A percentile compares a stretch with the other conserved stretches of the same genome.
phyloP scores from a whole-genome alignment of 2,329 filamentous ascomycete species.

The Microcyclospora pomicola region DNA sequence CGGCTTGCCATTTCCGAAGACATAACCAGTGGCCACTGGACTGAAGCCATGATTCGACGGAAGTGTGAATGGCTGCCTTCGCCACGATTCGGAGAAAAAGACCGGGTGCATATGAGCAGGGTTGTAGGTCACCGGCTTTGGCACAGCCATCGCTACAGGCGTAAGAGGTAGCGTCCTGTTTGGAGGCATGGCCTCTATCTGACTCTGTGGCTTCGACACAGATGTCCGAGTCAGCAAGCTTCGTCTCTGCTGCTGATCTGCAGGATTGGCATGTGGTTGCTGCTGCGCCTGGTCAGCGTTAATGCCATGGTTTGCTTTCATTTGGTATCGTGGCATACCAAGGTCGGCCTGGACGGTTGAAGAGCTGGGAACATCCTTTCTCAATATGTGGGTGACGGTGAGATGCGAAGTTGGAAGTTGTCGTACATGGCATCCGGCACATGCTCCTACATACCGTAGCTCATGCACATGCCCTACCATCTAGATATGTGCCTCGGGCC shows the following conservation, averaged over 20 bases:
- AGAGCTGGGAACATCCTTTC: conserved; percentile 24
- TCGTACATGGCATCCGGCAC: no score
- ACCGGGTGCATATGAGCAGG: conserved; percentile 55
- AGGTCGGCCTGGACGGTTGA: conserved; percentile 29
- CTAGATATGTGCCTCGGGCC: no score
- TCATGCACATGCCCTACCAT: no score
- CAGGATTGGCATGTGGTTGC: conserved; percentile 6
- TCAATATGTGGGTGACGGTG: not conserved
- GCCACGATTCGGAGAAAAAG: conserved; percentile 56
- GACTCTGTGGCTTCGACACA: conserved; percentile 23
- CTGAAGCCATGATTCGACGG: conserved; percentile 25
- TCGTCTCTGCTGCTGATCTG: conserved; percentile 19
- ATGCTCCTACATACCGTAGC: no score
- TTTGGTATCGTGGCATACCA: not conserved
- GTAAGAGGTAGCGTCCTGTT: conserved; percentile 4
- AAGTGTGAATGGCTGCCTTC: conserved; percentile 38
- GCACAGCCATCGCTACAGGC: conserved; percentile 1
- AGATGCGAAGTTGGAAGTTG: not conserved
- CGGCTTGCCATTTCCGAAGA: conserved; percentile 14
- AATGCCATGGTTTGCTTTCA: not conserved
- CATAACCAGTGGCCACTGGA: conserved; percentile 33
- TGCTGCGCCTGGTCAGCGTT: conserved; percentile 4
- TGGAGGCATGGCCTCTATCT: conserved; percentile 37
- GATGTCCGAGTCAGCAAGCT: conserved; percentile 6
- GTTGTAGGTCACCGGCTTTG: conserved; percentile 29